Base-by-base conservation (phyloP, 164 flowering plant species). In the Vitis rupestris region DNA sequence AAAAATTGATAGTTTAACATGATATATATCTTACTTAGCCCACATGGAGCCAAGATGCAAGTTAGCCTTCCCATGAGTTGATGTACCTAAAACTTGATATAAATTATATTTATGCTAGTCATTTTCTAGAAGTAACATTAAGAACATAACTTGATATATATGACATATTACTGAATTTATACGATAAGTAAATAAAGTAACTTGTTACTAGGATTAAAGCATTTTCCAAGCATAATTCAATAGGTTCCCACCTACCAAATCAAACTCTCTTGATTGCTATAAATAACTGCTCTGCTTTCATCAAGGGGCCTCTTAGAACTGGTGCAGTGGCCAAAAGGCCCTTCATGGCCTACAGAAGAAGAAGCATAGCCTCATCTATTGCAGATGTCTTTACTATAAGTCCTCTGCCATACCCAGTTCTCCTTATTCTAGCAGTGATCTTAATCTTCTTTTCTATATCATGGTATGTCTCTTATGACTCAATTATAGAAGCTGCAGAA, bases 361-460 rank as follows among this genome's bases (percentile, higher is more conserved):
- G 83, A 66, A 71, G 71, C 74, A 68, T 70, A 37, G 50, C 52
- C 10, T 76, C 82, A 48, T 81, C 90, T 3, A 53, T 88, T 51
- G 61, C 82, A 12, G 88, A 88, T 8, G 84, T 63, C 3, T 84
- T 90, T 67, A 74, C 88, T 8, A 79, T 91, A 47, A 83, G 60
- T 50, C 97, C 96, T 59, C 75, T 90, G 8, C 98, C 98, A 9
- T 90, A 85, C 65, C 96, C 94, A 1, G 94, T 90, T n/a, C 79
- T 93, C 0, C 75, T 93, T 19, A 76, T 93, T 50, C 69, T 91
- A 2, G 81, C 80, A 10, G 81, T 93, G 31, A 67, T 85, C 72
- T 81, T 67, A 13, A 37, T 90, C 68, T 88, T 91, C 56, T 76
- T 88, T 8, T 82, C 85, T 61, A 48, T 74, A 6, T 86, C 90